These are phyloP conservation scores for Chlamydomonas eustigma DNA, from an alignment of 139 green algal species.

Conservation along the genomic window DNA sequence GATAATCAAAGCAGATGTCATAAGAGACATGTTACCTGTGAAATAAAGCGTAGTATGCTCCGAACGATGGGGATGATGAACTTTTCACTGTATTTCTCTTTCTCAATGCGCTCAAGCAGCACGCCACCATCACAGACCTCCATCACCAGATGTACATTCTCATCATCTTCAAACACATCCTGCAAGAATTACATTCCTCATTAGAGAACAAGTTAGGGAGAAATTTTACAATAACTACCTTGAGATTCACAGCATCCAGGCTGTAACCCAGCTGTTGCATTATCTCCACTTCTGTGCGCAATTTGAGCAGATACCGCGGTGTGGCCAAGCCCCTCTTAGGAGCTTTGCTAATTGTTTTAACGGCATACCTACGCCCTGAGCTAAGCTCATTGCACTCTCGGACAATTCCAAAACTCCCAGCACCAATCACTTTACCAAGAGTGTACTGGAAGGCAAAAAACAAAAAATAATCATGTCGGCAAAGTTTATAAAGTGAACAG, in stretches of 20 bases:
- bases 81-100: constrained; percentile 29
- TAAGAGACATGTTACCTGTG: constrained; percentile 19
- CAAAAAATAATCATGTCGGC: background rate
- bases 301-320: constrained; percentile 83
- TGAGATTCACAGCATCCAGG: constrained; percentile 77
- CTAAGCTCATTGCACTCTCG: constrained; percentile 60
- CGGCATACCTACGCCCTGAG: constrained; percentile 53
- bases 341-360: constrained; percentile 83
- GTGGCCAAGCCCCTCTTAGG: constrained; percentile 11
- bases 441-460: background rate
- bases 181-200: constrained; percentile 19
- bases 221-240: constrained; percentile 30
- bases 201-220: background rate
- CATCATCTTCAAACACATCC: constrained; percentile 66
- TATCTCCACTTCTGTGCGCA: constrained; percentile 87
- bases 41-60: constrained; percentile 70
- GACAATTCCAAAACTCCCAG: constrained; percentile 87
- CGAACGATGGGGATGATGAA: constrained; percentile 47
- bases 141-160: constrained; percentile 64
- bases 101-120: constrained; percentile 55
- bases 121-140: constrained; percentile 74
- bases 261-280: constrained; percentile 85
- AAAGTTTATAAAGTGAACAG: too few relatives aligned
- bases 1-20: too few relatives aligned
- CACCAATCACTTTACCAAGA: constrained; percentile 76